Evolutionary conservation across 805 yeast genomes (phyloP).

Genomic region (Saturnispora dispora): DNA sequence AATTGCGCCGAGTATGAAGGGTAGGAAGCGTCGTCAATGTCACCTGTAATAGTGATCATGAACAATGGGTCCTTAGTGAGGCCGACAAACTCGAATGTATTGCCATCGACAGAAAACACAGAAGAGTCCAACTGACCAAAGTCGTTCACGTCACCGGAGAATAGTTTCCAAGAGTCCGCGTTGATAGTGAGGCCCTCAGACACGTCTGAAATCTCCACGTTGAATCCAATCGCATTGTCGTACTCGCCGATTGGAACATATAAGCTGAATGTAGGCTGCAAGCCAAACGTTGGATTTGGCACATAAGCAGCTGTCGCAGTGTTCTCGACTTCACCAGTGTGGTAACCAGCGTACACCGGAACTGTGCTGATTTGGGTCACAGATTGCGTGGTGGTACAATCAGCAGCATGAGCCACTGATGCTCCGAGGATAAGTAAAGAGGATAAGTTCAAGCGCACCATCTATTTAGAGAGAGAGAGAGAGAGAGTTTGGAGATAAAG

Average conservation of each 20-base stretch:
- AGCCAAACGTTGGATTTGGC: slow-evolving; percentile 9
- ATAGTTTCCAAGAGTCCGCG: slow-evolving; percentile 1
- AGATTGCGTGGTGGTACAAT: slow-evolving; percentile 3
- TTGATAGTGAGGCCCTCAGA: slow-evolving; percentile 1
- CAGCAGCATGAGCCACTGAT: background rate
- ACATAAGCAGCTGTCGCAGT: slow-evolving; percentile 12
- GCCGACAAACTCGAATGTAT: slow-evolving; percentile 9
- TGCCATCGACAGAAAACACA: slow-evolving; percentile 2
- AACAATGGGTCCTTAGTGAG: slow-evolving; percentile 13
- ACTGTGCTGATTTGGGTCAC: slow-evolving; percentile 9
- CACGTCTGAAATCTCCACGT: background rate
- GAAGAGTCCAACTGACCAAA: slow-evolving; percentile 9
- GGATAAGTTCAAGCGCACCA: background rate
- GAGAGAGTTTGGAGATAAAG: background rate
- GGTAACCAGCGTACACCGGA: slow-evolving; percentile 11
- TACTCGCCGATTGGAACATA: slow-evolving; percentile 13
- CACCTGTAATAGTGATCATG: slow-evolving; percentile 8
- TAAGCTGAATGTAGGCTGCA: slow-evolving; percentile 13
- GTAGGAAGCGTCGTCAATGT: background rate
- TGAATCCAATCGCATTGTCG: slow-evolving; percentile 8
- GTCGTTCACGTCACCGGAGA: slow-evolving; percentile 11
- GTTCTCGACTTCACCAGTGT: slow-evolving; percentile 14
- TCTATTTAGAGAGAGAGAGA: background rate
- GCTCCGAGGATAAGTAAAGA: background rate
- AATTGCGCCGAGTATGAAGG: slow-evolving; percentile 6